These are phyloP conservation scores for Reutealis trisperma DNA, from an alignment of 345 rosid species.

Conservation along the genomic window DNA sequence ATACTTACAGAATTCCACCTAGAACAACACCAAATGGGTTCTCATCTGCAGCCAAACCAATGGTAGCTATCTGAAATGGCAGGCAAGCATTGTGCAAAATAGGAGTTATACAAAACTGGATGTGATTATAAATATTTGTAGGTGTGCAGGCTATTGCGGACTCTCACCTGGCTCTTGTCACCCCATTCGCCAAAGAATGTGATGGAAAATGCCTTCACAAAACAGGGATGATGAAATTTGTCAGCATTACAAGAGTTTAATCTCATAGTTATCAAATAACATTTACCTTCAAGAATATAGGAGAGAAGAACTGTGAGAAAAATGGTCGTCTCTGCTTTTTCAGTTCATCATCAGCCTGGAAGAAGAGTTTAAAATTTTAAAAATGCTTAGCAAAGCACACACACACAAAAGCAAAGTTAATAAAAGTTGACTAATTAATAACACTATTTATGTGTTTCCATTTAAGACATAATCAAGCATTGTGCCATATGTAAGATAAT, in stretches of 20 bases:
- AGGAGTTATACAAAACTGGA: constrained; percentile 16
- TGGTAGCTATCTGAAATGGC: constrained; percentile 76
- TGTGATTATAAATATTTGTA: not conserved
- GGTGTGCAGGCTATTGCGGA: not conserved
- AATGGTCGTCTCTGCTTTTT: constrained; percentile 73
- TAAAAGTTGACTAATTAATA: not conserved
- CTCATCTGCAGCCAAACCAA: constrained; percentile 97
- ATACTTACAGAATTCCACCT: constrained; percentile 77
- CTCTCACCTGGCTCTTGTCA: constrained; percentile 89
- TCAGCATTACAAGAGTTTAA: constrained; percentile 4
- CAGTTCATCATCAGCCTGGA: constrained; percentile 65
- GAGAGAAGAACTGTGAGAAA: constrained; percentile 75
- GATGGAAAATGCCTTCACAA: constrained; percentile 86
- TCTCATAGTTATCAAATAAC: not conserved
- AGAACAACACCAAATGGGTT: constrained; percentile 86
- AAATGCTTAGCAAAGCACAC: not conserved
- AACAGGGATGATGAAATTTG: constrained; percentile 16
- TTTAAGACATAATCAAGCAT: not conserved
- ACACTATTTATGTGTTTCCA: not conserved
- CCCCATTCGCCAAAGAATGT: constrained; percentile 99
- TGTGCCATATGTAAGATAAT: not conserved
- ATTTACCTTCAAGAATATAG: constrained; percentile 80
- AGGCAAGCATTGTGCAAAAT: constrained; percentile 10
- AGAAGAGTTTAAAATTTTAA: constrained; percentile 4
- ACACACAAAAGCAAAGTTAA: not conserved